Base-by-base conservation (phyloP, 2,329 filamentous ascomycete genomes). In the Juglanconis sp. region DNA sequence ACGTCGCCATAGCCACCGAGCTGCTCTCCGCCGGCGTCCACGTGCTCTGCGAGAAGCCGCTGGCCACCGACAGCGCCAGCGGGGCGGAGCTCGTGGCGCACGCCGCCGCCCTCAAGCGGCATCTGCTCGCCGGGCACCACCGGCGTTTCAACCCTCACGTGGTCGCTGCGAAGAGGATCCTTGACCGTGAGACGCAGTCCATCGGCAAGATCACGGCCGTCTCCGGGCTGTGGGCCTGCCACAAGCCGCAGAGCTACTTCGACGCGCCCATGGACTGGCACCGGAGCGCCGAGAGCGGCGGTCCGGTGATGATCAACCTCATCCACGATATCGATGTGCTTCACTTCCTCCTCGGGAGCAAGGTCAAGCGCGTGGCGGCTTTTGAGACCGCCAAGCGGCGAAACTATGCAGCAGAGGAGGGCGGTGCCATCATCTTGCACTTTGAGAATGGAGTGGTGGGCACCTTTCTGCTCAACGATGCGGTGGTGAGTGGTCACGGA, bases 241-340 rank as follows among this genome's bases (percentile, higher is more conserved):
- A 72, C 61, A 87, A 87, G 62, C 81, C 83, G 0, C 51, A 66
- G 0, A 59, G 71, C 0, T 87, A 87, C 69, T 87, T 82, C 63
- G 72, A 76, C 2, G 64, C 75, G 0, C 77, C 77, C 0, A 71
- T 72, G 0, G 75, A 77, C 44, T 86, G 84, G 83, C 56, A 54
- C 4, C 75, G 81, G 13, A 73, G 75, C 6, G 66, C 70, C 4
- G 58, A 64, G 2, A 69, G 73, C 2, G 79, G 78, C 1, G 83
- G 82, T 0, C 77, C 80, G 0, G 71, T 86, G 7, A 71, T 81
- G 3, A 86, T 86, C 62, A 87, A 87, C 65, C 71, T 87, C 48
- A 77, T 86, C n/a, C 84, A 87, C 65, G 84, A 87, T 53, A 72
- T 87, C 44, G 84, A 87, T 62, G 70, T 85, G 0, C 71, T 87